phyloP scores from a whole-genome alignment of 2,329 filamentous ascomycete species.

The Alternaria sp. region DNA sequence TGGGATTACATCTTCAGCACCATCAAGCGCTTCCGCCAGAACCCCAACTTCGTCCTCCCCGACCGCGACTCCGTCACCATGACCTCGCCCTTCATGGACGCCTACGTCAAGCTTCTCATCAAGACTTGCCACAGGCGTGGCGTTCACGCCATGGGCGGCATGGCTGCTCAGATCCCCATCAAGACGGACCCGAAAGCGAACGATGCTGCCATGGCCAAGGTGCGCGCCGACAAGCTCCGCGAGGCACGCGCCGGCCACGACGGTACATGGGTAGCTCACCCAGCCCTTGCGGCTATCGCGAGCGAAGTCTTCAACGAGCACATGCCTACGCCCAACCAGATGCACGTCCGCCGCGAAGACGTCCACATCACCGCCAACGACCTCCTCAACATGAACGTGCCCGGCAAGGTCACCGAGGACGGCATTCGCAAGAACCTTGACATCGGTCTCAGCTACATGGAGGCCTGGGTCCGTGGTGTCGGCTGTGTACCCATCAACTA shows the following conservation, averaged over 20 bases:
- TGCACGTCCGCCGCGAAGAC: conserved; percentile 88
- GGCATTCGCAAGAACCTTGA: conserved; percentile 98
- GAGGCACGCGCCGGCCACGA: conserved; percentile 96
- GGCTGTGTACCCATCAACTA: conserved; percentile 98
- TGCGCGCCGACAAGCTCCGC: conserved; percentile 93
- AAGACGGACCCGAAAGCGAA: conserved; percentile 92
- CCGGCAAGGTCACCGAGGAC: conserved; percentile 87
- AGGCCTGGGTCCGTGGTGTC: conserved; percentile 93
- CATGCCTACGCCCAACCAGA: conserved; percentile 98
- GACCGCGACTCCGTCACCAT: conserved; percentile 92
- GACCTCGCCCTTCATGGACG: conserved; percentile 98
- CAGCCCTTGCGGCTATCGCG: conserved; percentile 85
- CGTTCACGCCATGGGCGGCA: conserved; percentile 98
- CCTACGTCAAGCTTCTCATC: conserved; percentile 95
- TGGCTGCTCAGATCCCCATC: conserved; percentile 99
- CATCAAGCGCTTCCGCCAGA: conserved; percentile 99
- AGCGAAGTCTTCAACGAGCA: conserved; percentile 95
- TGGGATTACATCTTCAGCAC: conserved; percentile 99
- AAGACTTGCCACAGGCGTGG: conserved; percentile 97
- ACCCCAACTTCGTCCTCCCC: conserved; percentile 89
- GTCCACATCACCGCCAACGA: conserved; percentile 86
- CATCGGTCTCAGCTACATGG: conserved; percentile 97
- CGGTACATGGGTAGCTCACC: conserved; percentile 97
- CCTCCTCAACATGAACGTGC: conserved; percentile 97
- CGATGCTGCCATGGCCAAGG: conserved; percentile 90